Percentiles rank a stretch among this genome's conserved stretches.
phyloP scores from a whole-genome alignment of 139 green algal genomes.

The Limnomonas spitsbergensis region DNA sequence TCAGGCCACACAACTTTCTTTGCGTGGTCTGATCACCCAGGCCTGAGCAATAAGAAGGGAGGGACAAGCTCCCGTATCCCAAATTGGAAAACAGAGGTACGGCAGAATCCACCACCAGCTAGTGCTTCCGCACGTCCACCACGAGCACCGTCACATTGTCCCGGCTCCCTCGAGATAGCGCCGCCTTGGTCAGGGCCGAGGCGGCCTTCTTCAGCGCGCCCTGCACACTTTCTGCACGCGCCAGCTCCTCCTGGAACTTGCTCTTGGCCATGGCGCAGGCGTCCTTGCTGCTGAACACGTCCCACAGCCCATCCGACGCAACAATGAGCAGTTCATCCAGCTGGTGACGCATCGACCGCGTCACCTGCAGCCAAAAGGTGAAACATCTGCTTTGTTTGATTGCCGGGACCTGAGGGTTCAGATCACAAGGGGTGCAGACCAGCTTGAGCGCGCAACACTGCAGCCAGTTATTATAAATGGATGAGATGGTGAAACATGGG shows the following conservation, averaged over 20 bases:
- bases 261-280: conserved; percentile 51
- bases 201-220: conserved; percentile 38
- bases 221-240: conserved; percentile 22
- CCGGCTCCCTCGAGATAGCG: conserved; percentile 45
- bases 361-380: not conserved
- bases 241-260: conserved; percentile 47
- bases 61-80: no score
- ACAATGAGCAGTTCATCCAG: conserved; percentile 65
- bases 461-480: no score
- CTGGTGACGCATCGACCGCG: not conserved
- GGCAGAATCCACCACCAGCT: no score
- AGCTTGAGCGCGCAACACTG: no score
- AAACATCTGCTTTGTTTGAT: no score
- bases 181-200: conserved; percentile 67
- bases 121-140: conserved; percentile 51
- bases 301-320: conserved; percentile 50
- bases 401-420: no score
- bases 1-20: no score
- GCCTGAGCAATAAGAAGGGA: no score
- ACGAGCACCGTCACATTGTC: conserved; percentile 69
- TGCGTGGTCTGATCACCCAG: no score
- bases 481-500: no score
- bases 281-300: conserved; percentile 31
- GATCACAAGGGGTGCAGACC: no score
- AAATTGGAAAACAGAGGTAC: no score